Evolutionary conservation across 805 yeast genomes (phyloP).

Genomic region (Torulaspora franciscae): DNA sequence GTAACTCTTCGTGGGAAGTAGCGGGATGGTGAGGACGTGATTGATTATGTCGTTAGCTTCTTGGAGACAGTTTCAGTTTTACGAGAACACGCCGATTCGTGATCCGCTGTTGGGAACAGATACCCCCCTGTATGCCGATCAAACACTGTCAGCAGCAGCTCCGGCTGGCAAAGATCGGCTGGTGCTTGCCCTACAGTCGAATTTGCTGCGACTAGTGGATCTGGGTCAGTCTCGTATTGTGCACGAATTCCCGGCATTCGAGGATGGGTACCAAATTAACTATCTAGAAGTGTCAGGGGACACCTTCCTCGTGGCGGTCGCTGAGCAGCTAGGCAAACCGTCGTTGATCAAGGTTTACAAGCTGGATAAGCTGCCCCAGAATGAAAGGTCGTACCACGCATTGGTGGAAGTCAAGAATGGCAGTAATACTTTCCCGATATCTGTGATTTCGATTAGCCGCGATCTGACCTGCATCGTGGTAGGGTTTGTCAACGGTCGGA

Average conservation of each 20-base stretch:
- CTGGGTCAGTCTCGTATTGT: conserved; percentile 42
- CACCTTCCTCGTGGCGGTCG: conserved; percentile 61
- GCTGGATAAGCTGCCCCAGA: conserved; percentile 44
- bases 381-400: conserved; percentile 47
- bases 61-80: conserved; percentile 85
- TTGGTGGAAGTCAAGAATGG: conserved; percentile 63
- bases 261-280: conserved; percentile 58
- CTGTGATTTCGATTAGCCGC: conserved; percentile 24
- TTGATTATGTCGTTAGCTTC: conserved; percentile 25
- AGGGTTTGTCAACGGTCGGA: conserved; percentile 55
- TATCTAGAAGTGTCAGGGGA: conserved; percentile 47
- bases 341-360: conserved; percentile 69
- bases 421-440: conserved; percentile 68
- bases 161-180: conserved; percentile 48
- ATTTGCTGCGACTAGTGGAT: conserved; percentile 53
- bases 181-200: conserved; percentile 54
- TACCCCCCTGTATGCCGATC: conserved; percentile 72
- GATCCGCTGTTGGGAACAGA: conserved; percentile 71
- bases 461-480: conserved; percentile 29
- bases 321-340: conserved; percentile 70
- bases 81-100: conserved; percentile 72
- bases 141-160: conserved; percentile 59
- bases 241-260: conserved; percentile 58
- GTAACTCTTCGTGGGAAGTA: background rate
- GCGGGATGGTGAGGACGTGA: background rate